A percentile compares a stretch with the other conserved stretches of the same genome.
Conservation (phyloP, 805 yeast genomes). For the Ogataea nonfermentans region DNA sequence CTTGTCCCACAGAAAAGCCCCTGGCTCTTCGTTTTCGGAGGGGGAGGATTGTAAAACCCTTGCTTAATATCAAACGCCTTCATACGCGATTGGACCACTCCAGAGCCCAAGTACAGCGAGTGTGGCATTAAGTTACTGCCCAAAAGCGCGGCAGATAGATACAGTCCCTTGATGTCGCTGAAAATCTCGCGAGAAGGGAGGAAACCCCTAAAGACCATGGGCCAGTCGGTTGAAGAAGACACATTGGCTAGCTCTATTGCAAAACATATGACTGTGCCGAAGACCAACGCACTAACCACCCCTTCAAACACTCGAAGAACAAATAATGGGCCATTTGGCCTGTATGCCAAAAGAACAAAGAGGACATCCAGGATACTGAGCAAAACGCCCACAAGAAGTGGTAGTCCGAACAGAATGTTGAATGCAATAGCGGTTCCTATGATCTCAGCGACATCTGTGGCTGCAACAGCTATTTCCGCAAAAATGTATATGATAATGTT, state of each 20-base stretch:
- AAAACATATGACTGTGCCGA: constrained; percentile 84
- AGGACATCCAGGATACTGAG: constrained; percentile 84
- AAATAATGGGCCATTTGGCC: constrained; percentile 77
- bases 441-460: constrained; percentile 95
- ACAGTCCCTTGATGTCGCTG: constrained; percentile 64
- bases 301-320: constrained; percentile 79
- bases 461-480: constrained; percentile 89
- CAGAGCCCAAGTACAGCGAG: constrained; percentile 81
- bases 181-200: constrained; percentile 47
- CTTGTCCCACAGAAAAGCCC: constrained; percentile 36
- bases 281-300: constrained; percentile 72
- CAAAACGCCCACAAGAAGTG: constrained; percentile 79
- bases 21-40: constrained; percentile 15
- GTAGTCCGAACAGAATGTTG: constrained; percentile 77
- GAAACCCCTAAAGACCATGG: constrained; percentile 68
- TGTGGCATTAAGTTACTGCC: constrained; percentile 98
- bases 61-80: constrained; percentile 70
- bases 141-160: constrained; percentile 76
- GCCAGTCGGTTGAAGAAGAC: constrained; percentile 49
- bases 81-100: constrained; percentile 82
- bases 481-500: constrained; percentile 65
- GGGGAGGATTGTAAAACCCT: constrained; percentile 53
- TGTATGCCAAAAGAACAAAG: constrained; percentile 81
- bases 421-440: constrained; percentile 96
- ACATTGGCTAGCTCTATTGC: constrained; percentile 73